Conservation (phyloP, 768 basidiomycete genomes). For the Trametes cubensis region DNA sequence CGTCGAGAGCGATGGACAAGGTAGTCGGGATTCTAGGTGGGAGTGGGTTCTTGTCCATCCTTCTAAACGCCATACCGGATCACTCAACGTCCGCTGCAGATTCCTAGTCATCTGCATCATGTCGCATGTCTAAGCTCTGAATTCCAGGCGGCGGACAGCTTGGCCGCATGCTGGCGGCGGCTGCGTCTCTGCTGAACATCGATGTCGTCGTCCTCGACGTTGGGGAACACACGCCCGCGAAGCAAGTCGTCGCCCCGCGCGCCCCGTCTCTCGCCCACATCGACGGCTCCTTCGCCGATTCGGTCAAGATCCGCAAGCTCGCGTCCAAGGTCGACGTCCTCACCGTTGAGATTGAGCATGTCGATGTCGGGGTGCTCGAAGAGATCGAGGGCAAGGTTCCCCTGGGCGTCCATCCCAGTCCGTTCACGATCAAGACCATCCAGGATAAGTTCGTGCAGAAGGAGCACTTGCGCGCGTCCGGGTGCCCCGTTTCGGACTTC, state of each 20-base stretch:
- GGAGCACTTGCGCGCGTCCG: constrained; percentile 51
- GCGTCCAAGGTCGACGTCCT: constrained; percentile 82
- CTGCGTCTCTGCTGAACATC: constrained; percentile 86
- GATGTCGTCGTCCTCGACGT: constrained; percentile 84
- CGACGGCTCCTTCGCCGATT: constrained; percentile 88
- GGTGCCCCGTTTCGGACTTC: constrained; percentile 62
- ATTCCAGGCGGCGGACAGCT: constrained; percentile 89
- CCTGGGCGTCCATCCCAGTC: constrained; percentile 66
- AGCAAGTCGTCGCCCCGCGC: constrained; percentile 73
- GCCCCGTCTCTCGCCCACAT: constrained; percentile 59
- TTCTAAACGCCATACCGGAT: background rate
- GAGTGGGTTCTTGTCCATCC: constrained; percentile 32
- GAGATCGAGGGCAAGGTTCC: constrained; percentile 48
- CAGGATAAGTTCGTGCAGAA: constrained; percentile 78
- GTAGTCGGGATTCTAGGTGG: constrained; percentile 43
- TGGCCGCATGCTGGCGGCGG: constrained; percentile 92
- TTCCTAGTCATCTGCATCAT: constrained; percentile 7
- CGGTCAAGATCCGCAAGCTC: constrained; percentile 75
- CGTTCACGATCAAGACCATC: constrained; percentile 80
- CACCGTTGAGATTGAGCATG: constrained; percentile 97
- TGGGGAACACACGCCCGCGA: constrained; percentile 81
- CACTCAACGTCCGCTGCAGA: background rate
- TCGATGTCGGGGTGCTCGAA: constrained; percentile 75
- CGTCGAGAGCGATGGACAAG: constrained; percentile 27
- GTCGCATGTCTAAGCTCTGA: constrained; percentile 5